Percentiles rank a stretch among this genome's conserved stretches.
These are phyloP conservation scores for Fusarium hainanense DNA, from an alignment of 2,329 filamentous ascomycete genomes.

Conservation along the genomic window DNA sequence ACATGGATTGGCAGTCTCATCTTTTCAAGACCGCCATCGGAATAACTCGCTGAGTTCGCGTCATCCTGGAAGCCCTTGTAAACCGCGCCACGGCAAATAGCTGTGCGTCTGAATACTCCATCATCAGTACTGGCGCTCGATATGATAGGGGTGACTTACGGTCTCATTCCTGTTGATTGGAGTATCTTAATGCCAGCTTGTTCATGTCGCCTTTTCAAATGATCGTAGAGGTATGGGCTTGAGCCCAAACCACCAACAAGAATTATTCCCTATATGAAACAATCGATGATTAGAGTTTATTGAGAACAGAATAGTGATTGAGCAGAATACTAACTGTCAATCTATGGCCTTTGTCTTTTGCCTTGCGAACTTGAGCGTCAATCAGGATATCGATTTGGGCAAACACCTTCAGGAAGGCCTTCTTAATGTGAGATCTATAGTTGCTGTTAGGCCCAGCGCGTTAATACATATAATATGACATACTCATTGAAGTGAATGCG, in stretches of 20 bases:
- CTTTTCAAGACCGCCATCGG: neutral
- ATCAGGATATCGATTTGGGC: neutral
- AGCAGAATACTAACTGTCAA: neutral
- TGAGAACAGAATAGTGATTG: too few species aligned
- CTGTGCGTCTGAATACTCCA: neutral
- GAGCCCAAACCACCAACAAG: neutral
- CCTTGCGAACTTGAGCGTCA: neutral
- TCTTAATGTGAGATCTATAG: neutral
- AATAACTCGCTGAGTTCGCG: neutral
- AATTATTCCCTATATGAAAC: neutral
- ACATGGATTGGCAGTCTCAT: neutral
- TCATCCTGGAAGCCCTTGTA: neutral
- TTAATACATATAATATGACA: too few species aligned
- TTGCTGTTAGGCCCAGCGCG: too few species aligned
- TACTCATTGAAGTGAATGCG: neutral
- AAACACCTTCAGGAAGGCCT: neutral
- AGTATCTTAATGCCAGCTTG: neutral
- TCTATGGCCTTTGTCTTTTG: neutral
- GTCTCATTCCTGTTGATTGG: neutral
- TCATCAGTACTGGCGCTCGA: too few species aligned
- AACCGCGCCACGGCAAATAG: neutral
- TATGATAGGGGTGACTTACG: too few species aligned
- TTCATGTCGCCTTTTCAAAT: neutral
- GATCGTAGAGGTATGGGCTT: neutral
- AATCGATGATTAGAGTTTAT: neutral